Base-by-base conservation (phyloP, 495 filamentous ascomycete species). In the Bryoglossum gracile region DNA sequence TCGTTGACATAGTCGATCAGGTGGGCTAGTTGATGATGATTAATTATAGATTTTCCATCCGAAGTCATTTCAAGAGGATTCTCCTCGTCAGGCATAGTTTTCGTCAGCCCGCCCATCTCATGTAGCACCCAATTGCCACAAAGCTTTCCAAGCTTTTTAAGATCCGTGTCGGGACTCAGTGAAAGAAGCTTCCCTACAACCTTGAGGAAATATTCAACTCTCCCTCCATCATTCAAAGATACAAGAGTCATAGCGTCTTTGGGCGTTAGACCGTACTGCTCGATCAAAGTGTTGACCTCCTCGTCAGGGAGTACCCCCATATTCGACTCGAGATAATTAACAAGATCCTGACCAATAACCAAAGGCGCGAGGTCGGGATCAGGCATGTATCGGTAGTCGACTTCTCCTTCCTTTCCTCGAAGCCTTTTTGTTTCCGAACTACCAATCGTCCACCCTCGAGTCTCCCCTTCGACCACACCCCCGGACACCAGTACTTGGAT, bases 311-410 rank as follows among this genome's bases (percentile, higher is more conserved):
- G 63, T 9, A 68, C 62, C 0, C 87, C 88, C 34, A 94, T 67
- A 0, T 65, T 78, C 3, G 65, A 52, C 6, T 59, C 63, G 8
- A 97, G 68, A 51, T 80, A 66, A 8, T 72, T 58, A 14, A 95
- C 66, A 4, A 96, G 68, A 36, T 86, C 81, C 33, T 75, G 54
- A 10, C 79, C 82, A 53, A 99, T 82, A 3, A 87, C 59, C 8
- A 99, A 70, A 0, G 94, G 87, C 0, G 75, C 76, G 8, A 99
- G 68, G 64, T 99, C 92, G 2, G 92, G 88, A 62, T 99, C 92
- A 1, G 92, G 92, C 94, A 98, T 97, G 63, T 97, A 98, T 36
- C 92, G 75, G 61, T 98, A 98, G 57, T 98, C 92, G 2, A 97
- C 88, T 58, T 95, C 90, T 33, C 92, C 94, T 60, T 98, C 92